These are phyloP conservation scores for Mucor racemosus DNA, from an alignment of 371 early-diverging fungal genomes.

Conservation along the genomic window DNA sequence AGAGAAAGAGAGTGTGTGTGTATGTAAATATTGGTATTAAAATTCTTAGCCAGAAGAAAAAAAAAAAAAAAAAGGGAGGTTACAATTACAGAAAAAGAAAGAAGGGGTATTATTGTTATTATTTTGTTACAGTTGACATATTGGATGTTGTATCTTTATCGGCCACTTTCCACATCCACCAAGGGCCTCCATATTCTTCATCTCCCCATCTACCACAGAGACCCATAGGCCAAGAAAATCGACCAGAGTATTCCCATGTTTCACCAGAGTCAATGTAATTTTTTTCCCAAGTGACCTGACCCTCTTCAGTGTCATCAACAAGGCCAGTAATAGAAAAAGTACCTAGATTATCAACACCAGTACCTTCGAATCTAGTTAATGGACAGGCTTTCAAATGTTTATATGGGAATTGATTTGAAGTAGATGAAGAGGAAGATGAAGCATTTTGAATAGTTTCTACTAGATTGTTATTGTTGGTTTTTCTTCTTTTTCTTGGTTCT, in stretches of 20 bases:
- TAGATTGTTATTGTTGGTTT: constrained; percentile 14
- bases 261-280: constrained; percentile 49
- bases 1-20: neutral
- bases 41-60: too few relatives aligned
- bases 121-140: constrained; percentile 7
- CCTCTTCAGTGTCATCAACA: constrained; percentile 54
- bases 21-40: neutral
- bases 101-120: neutral
- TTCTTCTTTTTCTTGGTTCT: constrained; percentile 28
- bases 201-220: constrained; percentile 55
- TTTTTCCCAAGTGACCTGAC: constrained; percentile 54
- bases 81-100: neutral
- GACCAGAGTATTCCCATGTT: constrained; percentile 54
- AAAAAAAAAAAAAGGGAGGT: too few relatives aligned
- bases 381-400: constrained; percentile 43
- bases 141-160: constrained; percentile 13
- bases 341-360: constrained; percentile 48
- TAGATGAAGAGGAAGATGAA: neutral
- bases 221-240: constrained; percentile 50
- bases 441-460: neutral
- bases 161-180: constrained; percentile 54
- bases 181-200: constrained; percentile 56
- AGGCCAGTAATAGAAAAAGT: constrained; percentile 45
- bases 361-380: constrained; percentile 51
- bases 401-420: constrained; percentile 30